Percentiles rank a stretch among this genome's conserved stretches.
phyloP scores from a whole-genome alignment of 2,329 filamentous ascomycete species.

The Mollisiaceae sp. region DNA sequence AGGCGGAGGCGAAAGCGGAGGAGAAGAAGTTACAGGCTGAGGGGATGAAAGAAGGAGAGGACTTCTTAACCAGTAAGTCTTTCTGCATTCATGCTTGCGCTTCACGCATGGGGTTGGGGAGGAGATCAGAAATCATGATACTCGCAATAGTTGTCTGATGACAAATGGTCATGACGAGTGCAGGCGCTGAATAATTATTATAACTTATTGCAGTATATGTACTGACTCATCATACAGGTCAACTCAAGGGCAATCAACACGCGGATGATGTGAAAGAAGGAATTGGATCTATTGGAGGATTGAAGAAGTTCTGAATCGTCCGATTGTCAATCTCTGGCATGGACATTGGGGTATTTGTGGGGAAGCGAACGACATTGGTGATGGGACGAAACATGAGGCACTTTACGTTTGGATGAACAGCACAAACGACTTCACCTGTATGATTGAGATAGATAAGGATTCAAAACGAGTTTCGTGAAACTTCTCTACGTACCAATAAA shows the following conservation, averaged over 20 bases:
- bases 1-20: constrained; percentile 49
- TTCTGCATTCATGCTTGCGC: too few species aligned
- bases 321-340: background rate
- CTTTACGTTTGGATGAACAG: constrained; percentile 1
- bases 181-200: background rate
- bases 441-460: background rate
- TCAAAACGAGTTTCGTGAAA: background rate
- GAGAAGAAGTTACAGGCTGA: constrained; percentile 47
- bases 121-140: too few species aligned
- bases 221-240: constrained; percentile 33
- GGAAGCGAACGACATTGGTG: constrained; percentile 1
- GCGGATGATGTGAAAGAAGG: constrained; percentile 41
- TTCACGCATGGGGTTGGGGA: too few species aligned
- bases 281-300: constrained; percentile 32
- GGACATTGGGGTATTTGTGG: background rate
- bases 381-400: constrained; percentile 8
- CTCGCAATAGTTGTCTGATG: too few species aligned
- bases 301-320: constrained; percentile 27
- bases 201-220: background rate
- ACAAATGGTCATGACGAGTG: too few species aligned
- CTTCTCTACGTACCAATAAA: background rate
- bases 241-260: constrained; percentile 46
- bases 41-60: constrained; percentile 47
- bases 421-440: background rate
- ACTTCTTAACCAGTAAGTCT: constrained; percentile 39